Base-by-base conservation (phyloP, 805 yeast species). In the Kodamaea jinghongensis region DNA sequence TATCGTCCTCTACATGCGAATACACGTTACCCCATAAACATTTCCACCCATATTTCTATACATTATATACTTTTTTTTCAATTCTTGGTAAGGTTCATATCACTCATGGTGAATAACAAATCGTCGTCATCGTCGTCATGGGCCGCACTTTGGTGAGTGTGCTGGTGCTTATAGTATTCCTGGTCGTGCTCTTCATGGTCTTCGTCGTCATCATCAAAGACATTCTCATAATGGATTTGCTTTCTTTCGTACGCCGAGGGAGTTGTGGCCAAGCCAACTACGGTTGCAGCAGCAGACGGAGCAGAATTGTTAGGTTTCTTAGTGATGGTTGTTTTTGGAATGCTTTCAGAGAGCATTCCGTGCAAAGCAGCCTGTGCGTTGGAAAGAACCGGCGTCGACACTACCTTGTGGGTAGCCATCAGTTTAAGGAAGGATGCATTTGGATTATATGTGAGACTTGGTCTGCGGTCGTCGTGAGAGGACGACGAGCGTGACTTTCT, bases 61-160 rank as follows among this genome's bases (percentile, higher is more conserved):
- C n/a, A n/a, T n/a, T n/a, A n/a, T n/a, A n/a, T n/a, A n/a, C n/a
- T n/a, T n/a, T n/a, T n/a, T n/a, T n/a, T n/a, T n/a, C 22, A 28
- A 27, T 32, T 27, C 37, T 38, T 38, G n/a, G 42, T 38, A 28
- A 38, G 53, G 51, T 75, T 78, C 86, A 82, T 81, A 51, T 82
- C 88, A 54, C 87, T 82, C 88, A 81, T 81, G 15, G 85, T 75
- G 56, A 81, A 81, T 34, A 81, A 60, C 42, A 83, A 61, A 37
- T 81, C 86, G 45, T 81, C 87, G 40, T 81, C 86, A 16, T 63
- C 68, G 17, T 60, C 61, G 12, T 58, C 58, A 17, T 43, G 42
- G 8, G 28, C 34, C 23, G 23, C 8, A 8, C 7, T 8, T 8
- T 20, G 23, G 23, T 20, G 9, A 39, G 41, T 22, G 31, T 20